Evolutionary conservation across 2,329 filamentous ascomycete genomes (phyloP).

Genomic region (Lasiodiplodia sp.): DNA sequence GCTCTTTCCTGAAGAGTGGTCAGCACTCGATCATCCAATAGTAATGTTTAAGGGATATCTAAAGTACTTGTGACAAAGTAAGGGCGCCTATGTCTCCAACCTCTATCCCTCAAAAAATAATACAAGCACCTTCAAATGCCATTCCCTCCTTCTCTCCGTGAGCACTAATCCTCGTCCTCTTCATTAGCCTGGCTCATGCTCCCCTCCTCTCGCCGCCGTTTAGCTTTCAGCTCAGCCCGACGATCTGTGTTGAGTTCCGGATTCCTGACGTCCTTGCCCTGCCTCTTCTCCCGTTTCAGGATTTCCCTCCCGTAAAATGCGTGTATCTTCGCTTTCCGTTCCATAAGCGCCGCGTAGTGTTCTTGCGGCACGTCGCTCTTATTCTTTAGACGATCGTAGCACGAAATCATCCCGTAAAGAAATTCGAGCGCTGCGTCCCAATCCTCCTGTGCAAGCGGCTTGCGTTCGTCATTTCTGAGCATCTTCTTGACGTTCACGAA

Average conservation of each 20-base stretch:
- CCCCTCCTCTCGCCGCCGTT: not conserved
- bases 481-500: conserved; percentile 1
- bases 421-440: not conserved
- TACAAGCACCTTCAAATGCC: not conserved
- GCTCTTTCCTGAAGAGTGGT: not conserved
- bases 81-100: not conserved
- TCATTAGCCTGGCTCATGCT: not conserved
- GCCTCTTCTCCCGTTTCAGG: not conserved
- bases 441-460: not conserved
- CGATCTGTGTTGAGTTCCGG: not conserved
- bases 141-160: not conserved
- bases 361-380: not conserved
- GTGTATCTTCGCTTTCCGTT: not conserved
- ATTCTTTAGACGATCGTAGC: conserved; percentile 13
- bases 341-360: not conserved
- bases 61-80: not conserved
- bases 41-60: not conserved
- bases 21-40: not conserved
- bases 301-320: not conserved
- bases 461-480: not conserved
- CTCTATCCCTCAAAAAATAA: not conserved
- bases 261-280: not conserved
- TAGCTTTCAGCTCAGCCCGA: not conserved
- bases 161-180: not conserved
- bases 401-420: not conserved